Conservation (phyloP, 805 yeast species). For the Maudiozyma saulgeensis region DNA sequence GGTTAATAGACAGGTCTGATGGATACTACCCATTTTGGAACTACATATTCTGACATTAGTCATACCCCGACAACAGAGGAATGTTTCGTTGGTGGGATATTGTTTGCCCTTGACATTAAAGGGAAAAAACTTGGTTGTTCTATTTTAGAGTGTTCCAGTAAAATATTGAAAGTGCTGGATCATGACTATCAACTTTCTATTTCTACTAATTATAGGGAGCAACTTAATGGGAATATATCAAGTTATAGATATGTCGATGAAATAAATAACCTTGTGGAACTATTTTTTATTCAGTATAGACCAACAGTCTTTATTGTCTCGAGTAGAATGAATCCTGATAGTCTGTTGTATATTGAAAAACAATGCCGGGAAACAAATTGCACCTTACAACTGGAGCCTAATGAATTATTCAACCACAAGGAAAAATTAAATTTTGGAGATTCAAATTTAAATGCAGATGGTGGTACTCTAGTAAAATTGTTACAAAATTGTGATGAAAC, state of each 20-base stretch:
- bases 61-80: no score
- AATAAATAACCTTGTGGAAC: constrained; percentile 8
- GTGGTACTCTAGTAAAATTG: not conserved
- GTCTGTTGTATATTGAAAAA: constrained; percentile 4
- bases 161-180: constrained; percentile 7
- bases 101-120: constrained; percentile 5
- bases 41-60: no score
- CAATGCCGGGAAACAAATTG: constrained; percentile 6
- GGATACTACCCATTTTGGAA: no score
- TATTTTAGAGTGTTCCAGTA: constrained; percentile 6
- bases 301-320: constrained; percentile 17
- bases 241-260: constrained; percentile 6
- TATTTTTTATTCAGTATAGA: constrained; percentile 7
- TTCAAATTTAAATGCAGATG: not conserved
- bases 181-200: constrained; percentile 10
- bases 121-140: constrained; percentile 10
- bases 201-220: not conserved
- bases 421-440: constrained; percentile 1
- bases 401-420: constrained; percentile 5
- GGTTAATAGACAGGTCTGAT: no score
- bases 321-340: constrained; percentile 10
- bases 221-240: not conserved
- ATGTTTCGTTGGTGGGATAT: not conserved
- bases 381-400: constrained; percentile 8
- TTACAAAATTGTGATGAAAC: not conserved